Base-by-base conservation (phyloP, 208 protist genomes). In the Leishmania tropica region DNA sequence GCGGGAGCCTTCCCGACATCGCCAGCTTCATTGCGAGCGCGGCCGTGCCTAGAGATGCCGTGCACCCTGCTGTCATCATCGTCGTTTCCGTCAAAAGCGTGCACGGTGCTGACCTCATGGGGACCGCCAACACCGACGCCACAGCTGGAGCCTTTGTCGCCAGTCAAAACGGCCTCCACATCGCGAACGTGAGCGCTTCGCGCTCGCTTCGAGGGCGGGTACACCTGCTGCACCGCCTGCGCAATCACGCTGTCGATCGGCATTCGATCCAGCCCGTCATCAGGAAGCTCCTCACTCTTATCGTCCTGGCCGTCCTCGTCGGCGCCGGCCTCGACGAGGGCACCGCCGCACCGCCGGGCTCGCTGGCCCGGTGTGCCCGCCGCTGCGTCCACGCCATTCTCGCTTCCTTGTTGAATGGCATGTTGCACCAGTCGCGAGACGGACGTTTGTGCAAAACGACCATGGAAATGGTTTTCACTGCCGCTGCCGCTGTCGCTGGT, bases 221-320 rank as follows among this genome's bases (percentile, higher is more conserved):
- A 60, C 75, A 31, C 37, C 28, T 64, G 75, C 31, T 81, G 81
- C 73, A 86, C 79, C n/a, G 80, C 81, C 24, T 85, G 76, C 10
- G 87, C 83, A 56, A 91, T 74, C 3, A 93, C 31, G 71, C 65
- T 80, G 77, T 89, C 78, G 7, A 95, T 54, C 4, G 81, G 75
- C 31, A 84, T 83, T 62, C 81, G 88, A 51, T 84, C 83, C 4
- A 96, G 83, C 0, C 93, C 93, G 73, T 91, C 87, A 40, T 81
- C 88, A 5, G 93, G 91, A 65, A 96, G 84, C 77, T 88, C 93
- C 79, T 94, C 90, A 17, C 81, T 80, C 0, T 83, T 88, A 21
- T 84, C 84, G 3, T 88, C 93, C 77, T 92, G 88, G 17, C 80
- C 81, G 8, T 83, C 89, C 8, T 82, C 83, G 6, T 89, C 87